Conservation (phyloP, 495 filamentous ascomycete genomes). For the Neurospora sp. region DNA sequence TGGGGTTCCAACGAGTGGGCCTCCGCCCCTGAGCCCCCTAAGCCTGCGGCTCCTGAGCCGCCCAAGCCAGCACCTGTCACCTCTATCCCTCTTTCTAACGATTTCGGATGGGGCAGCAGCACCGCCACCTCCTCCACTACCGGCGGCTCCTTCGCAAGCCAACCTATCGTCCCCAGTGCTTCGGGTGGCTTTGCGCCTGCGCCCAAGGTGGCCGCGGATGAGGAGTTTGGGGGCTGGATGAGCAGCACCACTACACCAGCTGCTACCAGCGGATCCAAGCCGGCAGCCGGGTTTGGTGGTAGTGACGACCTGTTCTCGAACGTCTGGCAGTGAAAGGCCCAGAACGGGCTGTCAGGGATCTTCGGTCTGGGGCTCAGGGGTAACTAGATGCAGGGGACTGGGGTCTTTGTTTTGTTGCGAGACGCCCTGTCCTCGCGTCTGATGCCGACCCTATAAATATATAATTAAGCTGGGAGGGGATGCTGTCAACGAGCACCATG, state of each 20-base stretch:
- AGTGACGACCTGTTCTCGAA: conserved; percentile 87
- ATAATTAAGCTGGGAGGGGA: not conserved
- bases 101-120: conserved; percentile 46
- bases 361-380: not conserved
- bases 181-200: conserved; percentile 40
- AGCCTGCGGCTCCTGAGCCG: conserved; percentile 19
- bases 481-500: not conserved
- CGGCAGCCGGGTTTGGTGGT: conserved; percentile 48
- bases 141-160: conserved; percentile 31
- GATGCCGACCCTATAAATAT: not conserved
- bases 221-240: conserved; percentile 92
- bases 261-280: conserved; percentile 27
- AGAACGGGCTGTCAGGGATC: not conserved
- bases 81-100: conserved; percentile 24
- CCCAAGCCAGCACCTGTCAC: conserved; percentile 25
- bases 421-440: not conserved
- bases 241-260: conserved; percentile 42
- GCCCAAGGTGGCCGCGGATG: conserved; percentile 66
- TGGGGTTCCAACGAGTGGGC: conserved; percentile 49
- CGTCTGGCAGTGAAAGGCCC: conserved; percentile 62
- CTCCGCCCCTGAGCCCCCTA: conserved; percentile 32
- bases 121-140: conserved; percentile 3
- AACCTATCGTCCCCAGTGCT: conserved; percentile 42
- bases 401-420: not conserved
- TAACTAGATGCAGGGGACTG: not conserved